Evolutionary conservation across 805 yeast genomes (phyloP).

Genomic region (Lipomyces mesembrius): DNA sequence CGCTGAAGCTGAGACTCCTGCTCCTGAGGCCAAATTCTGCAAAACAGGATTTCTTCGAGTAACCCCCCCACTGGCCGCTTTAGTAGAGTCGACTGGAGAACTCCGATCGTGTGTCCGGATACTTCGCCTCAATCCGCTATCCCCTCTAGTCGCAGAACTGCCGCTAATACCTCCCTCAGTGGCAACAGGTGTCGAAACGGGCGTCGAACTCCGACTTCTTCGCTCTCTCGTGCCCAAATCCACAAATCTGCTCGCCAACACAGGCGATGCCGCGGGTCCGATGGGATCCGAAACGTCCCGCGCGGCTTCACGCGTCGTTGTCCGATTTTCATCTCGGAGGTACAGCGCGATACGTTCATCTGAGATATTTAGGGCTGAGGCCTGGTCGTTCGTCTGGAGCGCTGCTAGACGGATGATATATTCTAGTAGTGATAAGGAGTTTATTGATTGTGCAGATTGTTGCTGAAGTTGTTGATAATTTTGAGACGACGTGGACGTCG

Average conservation of each 20-base stretch:
- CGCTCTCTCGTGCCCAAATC: slow-evolving; percentile 7
- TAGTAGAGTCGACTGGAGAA: neutral
- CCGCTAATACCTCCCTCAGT: slow-evolving; percentile 30
- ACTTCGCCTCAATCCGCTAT: neutral
- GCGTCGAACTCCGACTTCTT: slow-evolving; percentile 7
- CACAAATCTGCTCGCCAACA: slow-evolving; percentile 13
- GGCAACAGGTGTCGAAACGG: neutral
- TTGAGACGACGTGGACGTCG: neutral
- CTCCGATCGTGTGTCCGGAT: neutral
- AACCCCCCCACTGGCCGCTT: neutral
- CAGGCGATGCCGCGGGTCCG: slow-evolving; percentile 32
- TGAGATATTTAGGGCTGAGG: slow-evolving; percentile 56
- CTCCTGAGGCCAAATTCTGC: neutral
- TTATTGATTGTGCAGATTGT: slow-evolving; percentile 11
- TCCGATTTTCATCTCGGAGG: slow-evolving; percentile 59
- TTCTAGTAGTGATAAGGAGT: slow-evolving; percentile 59
- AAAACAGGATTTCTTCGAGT: neutral
- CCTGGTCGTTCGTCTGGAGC: slow-evolving; percentile 64
- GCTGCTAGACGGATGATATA: slow-evolving; percentile 64
- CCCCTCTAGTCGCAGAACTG: slow-evolving; percentile 8
- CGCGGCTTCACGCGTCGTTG: slow-evolving; percentile 18
- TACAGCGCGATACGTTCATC: slow-evolving; percentile 70
- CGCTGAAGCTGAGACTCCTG: slow-evolving; percentile 9
- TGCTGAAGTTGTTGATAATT: neutral
- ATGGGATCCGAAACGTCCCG: slow-evolving; percentile 34